Evolutionary conservation across 495 filamentous ascomycete species (phyloP).

Genomic region (Aspergillus sclerotiicarbonarius): DNA sequence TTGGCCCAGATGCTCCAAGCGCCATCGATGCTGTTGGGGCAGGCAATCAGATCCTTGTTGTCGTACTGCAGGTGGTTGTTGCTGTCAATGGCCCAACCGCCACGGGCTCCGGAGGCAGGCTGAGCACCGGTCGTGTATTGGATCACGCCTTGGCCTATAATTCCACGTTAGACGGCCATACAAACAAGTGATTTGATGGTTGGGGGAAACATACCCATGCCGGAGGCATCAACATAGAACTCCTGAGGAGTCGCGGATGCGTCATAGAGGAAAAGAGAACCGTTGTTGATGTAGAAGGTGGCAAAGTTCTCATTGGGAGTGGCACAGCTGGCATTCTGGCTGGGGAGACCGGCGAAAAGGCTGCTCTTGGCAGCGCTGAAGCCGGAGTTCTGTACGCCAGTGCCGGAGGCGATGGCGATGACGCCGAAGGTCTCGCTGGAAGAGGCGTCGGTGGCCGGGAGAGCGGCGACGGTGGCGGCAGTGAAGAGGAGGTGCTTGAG

Average conservation of each 20-base stretch:
- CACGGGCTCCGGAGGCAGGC: conserved; percentile 37
- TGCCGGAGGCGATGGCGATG: conserved; percentile 47
- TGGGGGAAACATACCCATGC: conserved; percentile 41
- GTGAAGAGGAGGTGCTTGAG: conserved; percentile 26
- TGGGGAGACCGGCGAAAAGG: conserved; percentile 41
- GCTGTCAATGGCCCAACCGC: conserved; percentile 40
- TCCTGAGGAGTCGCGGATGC: conserved; percentile 39
- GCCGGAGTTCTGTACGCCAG: conserved; percentile 39
- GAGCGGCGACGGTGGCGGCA: conserved; percentile 25
- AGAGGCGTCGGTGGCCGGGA: conserved; percentile 21
- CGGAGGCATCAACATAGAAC: conserved; percentile 52
- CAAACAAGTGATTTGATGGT: neutral
- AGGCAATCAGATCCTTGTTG: conserved; percentile 45
- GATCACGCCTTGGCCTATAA: conserved; percentile 47
- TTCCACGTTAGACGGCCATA: neutral
- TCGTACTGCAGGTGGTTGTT: conserved; percentile 42
- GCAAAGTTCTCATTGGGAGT: conserved; percentile 34
- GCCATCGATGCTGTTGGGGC: conserved; percentile 47
- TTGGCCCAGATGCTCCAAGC: conserved; percentile 50
- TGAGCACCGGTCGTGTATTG: conserved; percentile 47
- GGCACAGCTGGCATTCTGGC: conserved; percentile 46
- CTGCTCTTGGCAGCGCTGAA: conserved; percentile 43
- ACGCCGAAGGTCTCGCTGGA: conserved; percentile 37
- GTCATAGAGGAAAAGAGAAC: conserved; percentile 46
- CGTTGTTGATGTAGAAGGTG: conserved; percentile 49